Percentiles rank a stretch among this genome's conserved stretches.
Evolutionary conservation across 2,329 filamentous ascomycete species (phyloP).

Genomic region (Dendryphion nanum): DNA sequence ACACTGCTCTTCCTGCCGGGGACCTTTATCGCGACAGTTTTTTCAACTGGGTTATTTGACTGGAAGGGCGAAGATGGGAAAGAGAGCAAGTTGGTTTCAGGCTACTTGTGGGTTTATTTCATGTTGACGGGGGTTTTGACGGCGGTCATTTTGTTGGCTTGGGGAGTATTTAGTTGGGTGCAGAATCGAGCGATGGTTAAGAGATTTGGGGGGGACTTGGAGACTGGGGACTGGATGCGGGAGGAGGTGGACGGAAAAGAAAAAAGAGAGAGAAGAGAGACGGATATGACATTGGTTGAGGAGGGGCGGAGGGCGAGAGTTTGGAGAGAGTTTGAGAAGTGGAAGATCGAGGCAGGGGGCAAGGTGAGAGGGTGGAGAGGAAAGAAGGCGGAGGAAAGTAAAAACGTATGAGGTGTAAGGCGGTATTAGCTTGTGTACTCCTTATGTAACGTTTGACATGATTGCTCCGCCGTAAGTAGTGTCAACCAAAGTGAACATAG

Average conservation of each 20-base stretch:
- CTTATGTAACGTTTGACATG: too few species aligned
- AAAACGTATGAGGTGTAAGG: too few species aligned
- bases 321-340: constrained; percentile 3
- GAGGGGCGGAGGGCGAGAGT: neutral
- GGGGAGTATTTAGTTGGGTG: constrained; percentile 12
- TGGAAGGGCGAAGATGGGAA: constrained; percentile 4
- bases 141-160: constrained; percentile 12
- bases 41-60: constrained; percentile 13
- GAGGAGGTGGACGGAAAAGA: too few species aligned
- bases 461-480: too few species aligned
- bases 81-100: constrained; percentile 6
- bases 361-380: neutral
- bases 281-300: constrained; percentile 10
- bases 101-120: constrained; percentile 17
- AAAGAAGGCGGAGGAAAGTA: too few species aligned
- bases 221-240: too few species aligned
- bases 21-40: constrained; percentile 19
- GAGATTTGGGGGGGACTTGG: constrained; percentile 6
- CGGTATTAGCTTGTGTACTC: too few species aligned
- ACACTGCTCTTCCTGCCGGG: constrained; percentile 20
- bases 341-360: constrained; percentile 4
- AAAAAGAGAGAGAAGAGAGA: constrained; percentile 9
- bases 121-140: constrained; percentile 15
- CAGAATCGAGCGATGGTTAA: constrained; percentile 13
- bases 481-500: too few species aligned